phyloP scores from a whole-genome alignment of 1,284 basidiomycete genomes.

The Sutorius eximius region DNA sequence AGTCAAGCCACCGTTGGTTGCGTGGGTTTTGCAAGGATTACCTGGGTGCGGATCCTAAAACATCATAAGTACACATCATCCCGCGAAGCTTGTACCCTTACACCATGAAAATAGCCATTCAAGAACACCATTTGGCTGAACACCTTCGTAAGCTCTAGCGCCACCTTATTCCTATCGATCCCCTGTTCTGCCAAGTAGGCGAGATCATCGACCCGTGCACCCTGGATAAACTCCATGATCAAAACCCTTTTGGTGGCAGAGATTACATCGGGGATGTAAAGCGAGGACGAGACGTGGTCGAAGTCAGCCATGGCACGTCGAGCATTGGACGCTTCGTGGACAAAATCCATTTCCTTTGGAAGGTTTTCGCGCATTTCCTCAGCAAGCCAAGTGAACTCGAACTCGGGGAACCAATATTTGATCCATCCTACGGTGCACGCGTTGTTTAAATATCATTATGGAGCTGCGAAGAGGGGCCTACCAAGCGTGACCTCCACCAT shows the following conservation, averaged over 20 bases:
- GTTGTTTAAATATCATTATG: not conserved
- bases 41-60: slow-evolving; percentile 75
- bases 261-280: slow-evolving; percentile 91
- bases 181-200: slow-evolving; percentile 79
- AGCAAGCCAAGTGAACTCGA: slow-evolving; percentile 93
- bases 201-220: slow-evolving; percentile 88
- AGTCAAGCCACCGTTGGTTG: not conserved
- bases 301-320: slow-evolving; percentile 76
- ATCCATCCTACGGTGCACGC: slow-evolving; percentile 61
- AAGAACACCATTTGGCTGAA: slow-evolving; percentile 97
- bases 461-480: slow-evolving; percentile 31
- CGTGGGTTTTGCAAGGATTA: slow-evolving; percentile 25
- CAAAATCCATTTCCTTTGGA: slow-evolving; percentile 94
- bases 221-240: slow-evolving; percentile 93
- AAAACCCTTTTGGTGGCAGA: slow-evolving; percentile 84
- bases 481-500: slow-evolving; percentile 84
- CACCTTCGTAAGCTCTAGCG: slow-evolving; percentile 85
- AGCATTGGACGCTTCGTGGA: slow-evolving; percentile 89
- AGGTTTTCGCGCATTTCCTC: slow-evolving; percentile 93
- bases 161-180: slow-evolving; percentile 94
- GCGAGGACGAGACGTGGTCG: slow-evolving; percentile 66
- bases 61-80: slow-evolving; percentile 2
- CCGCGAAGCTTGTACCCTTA: slow-evolving; percentile 36
- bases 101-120: slow-evolving; percentile 89
- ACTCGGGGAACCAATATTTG: slow-evolving; percentile 85